Evolutionary conservation across 768 basidiomycete genomes (phyloP).

Genomic region (Coprinopsis sp.): DNA sequence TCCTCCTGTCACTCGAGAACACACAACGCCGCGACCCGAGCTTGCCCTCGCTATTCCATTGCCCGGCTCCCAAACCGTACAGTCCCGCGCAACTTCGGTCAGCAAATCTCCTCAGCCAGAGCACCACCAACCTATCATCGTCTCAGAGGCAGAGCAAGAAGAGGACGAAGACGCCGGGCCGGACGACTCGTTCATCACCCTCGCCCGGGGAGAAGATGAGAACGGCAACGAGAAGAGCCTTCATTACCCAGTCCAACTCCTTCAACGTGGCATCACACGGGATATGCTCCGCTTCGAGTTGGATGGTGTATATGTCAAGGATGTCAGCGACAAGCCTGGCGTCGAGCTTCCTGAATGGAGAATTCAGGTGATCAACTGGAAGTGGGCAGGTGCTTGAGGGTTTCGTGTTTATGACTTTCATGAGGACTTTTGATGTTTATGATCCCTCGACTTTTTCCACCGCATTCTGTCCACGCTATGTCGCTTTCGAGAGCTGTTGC

Average conservation of each 20-base stretch:
- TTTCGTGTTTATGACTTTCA: background rate
- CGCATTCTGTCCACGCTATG: too few species aligned
- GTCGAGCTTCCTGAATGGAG: constrained; percentile 32
- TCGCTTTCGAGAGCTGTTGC: too few species aligned
- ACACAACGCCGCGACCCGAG: background rate
- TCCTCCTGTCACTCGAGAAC: background rate
- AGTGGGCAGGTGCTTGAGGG: constrained; percentile 24
- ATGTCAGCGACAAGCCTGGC: constrained; percentile 18
- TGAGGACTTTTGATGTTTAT: background rate
- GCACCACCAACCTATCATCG: constrained; percentile 1
- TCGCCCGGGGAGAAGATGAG: constrained; percentile 9
- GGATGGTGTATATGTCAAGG: constrained; percentile 33
- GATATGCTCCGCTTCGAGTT: constrained; percentile 35
- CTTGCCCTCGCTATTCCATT: background rate
- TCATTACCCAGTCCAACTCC: constrained; percentile 27
- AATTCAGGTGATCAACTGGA: constrained; percentile 38
- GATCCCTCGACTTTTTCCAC: too few species aligned
- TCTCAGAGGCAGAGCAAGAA: constrained; percentile 5
- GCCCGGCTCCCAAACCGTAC: too few species aligned
- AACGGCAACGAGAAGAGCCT: constrained; percentile 8
- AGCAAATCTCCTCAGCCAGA: background rate
- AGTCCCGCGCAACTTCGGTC: background rate
- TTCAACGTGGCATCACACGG: constrained; percentile 31
- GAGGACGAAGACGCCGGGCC: constrained; percentile 4
- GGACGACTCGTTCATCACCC: constrained; percentile 6